A percentile compares a stretch with the other conserved stretches of the same genome.
These are phyloP conservation scores for Coprinopsis sp. DNA, from an alignment of 768 basidiomycete genomes.

Conservation along the genomic window DNA sequence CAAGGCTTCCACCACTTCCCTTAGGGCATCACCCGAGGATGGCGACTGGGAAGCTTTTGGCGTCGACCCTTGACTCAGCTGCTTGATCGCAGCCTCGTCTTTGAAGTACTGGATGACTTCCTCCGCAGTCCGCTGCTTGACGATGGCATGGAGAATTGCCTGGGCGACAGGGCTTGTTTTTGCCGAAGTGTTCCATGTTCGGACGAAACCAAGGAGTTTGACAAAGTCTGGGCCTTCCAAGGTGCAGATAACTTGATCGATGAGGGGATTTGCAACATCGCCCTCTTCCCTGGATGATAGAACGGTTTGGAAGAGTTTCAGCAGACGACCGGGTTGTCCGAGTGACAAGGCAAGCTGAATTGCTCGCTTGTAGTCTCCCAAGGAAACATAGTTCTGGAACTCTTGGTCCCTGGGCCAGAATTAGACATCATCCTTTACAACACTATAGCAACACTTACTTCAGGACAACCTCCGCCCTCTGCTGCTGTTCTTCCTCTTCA, in stretches of 20 bases:
- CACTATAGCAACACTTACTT: constrained; percentile 50
- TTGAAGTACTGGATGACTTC: constrained; percentile 68
- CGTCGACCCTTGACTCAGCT: constrained; percentile 19
- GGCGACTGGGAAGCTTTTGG: neutral
- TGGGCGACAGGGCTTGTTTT: constrained; percentile 85
- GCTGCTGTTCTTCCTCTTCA: constrained; percentile 66
- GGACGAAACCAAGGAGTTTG: constrained; percentile 73
- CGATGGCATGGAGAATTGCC: constrained; percentile 69
- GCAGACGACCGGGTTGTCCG: constrained; percentile 86
- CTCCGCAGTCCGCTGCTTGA: constrained; percentile 72
- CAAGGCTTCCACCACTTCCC: constrained; percentile 78
- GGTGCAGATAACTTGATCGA: constrained; percentile 79
- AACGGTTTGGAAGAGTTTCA: constrained; percentile 72
- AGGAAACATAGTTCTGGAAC: constrained; percentile 80
- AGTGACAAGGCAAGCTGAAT: constrained; percentile 90
- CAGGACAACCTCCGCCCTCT: constrained; percentile 68
- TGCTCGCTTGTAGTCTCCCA: constrained; percentile 88
- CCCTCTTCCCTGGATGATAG: constrained; percentile 24
- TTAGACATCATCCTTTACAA: neutral
- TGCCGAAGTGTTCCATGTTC: constrained; percentile 96
- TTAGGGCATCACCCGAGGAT: constrained; percentile 31
- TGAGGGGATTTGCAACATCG: constrained; percentile 54
- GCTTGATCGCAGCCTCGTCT: constrained; percentile 32
- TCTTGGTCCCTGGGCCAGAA: constrained; percentile 82
- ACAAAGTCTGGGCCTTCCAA: constrained; percentile 72